These are phyloP conservation scores for Mycena filopes DNA, from an alignment of 768 basidiomycete genomes.

Conservation along the genomic window DNA sequence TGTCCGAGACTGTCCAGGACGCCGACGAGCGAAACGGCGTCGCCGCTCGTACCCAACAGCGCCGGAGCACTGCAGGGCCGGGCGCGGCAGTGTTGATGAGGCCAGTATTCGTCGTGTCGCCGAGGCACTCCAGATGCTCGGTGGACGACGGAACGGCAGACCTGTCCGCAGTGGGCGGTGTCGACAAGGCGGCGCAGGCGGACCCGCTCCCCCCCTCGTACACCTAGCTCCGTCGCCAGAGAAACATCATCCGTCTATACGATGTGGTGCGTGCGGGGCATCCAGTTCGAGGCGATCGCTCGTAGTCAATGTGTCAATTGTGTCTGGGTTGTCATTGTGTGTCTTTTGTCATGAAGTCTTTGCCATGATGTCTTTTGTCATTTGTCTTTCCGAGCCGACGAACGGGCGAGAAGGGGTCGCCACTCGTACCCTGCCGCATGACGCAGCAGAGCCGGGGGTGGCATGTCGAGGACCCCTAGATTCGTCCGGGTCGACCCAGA, in stretches of 20 bases:
- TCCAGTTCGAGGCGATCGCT: no score
- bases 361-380: background rate
- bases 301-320: no score
- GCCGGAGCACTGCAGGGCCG: conserved; percentile 14
- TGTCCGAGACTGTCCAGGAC: conserved; percentile 11
- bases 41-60: conserved; percentile 20
- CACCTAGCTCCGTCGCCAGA: conserved; percentile 17
- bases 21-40: conserved; percentile 18
- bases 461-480: background rate
- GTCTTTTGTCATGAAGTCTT: no score
- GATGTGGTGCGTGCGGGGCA: no score
- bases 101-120: conserved; percentile 18
- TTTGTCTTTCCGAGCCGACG: background rate
- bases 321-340: no score
- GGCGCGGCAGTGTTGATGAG: conserved; percentile 5
- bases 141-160: conserved; percentile 14
- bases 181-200: conserved; percentile 19
- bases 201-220: conserved; percentile 12
- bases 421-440: conserved; percentile 4
- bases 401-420: background rate
- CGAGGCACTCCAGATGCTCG: conserved; percentile 14
- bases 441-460: background rate
- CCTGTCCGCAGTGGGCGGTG: conserved; percentile 2
- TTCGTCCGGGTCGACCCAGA: background rate
- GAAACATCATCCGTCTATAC: background rate